These are phyloP conservation scores for Hypoxylon lenormandii DNA, from an alignment of 495 filamentous ascomycete species.

Conservation along the genomic window DNA sequence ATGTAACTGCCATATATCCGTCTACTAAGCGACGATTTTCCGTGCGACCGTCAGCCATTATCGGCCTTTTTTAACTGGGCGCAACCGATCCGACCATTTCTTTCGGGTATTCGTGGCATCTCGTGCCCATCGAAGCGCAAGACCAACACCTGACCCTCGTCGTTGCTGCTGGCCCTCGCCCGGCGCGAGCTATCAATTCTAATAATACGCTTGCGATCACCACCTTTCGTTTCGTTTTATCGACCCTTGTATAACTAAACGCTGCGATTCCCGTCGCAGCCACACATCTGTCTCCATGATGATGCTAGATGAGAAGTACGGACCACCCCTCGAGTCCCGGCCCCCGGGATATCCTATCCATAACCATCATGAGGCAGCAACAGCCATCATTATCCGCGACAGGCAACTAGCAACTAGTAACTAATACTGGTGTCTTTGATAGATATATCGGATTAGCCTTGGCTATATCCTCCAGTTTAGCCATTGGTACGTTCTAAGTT, in stretches of 20 bases:
- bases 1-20: slow-evolving; percentile 12
- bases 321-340: slow-evolving; percentile 33
- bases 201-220: slow-evolving; percentile 32
- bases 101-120: slow-evolving; percentile 50
- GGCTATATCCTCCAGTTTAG: slow-evolving; percentile 91
- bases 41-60: slow-evolving; percentile 44
- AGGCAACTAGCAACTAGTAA: slow-evolving; percentile 49
- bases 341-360: background rate
- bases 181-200: slow-evolving; percentile 54
- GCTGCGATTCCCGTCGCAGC: slow-evolving; percentile 46
- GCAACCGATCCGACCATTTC: slow-evolving; percentile 44
- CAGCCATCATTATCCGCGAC: background rate
- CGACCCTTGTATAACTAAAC: slow-evolving; percentile 12
- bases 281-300: slow-evolving; percentile 55
- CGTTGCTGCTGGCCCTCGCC: slow-evolving; percentile 51
- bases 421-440: slow-evolving; percentile 55
- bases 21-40: slow-evolving; percentile 32
- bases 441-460: slow-evolving; percentile 91
- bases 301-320: slow-evolving; percentile 91
- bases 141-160: slow-evolving; percentile 39
- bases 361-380: slow-evolving; percentile 10
- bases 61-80: slow-evolving; percentile 41
- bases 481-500: slow-evolving; percentile 76
- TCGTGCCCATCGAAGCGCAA: slow-evolving; percentile 45
- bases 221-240: slow-evolving; percentile 23